Percentiles rank a stretch among this genome's conserved stretches.
Evolutionary conservation across 108 stramenopile genomes (phyloP).

Genomic region (Schizochytrium sp.): DNA sequence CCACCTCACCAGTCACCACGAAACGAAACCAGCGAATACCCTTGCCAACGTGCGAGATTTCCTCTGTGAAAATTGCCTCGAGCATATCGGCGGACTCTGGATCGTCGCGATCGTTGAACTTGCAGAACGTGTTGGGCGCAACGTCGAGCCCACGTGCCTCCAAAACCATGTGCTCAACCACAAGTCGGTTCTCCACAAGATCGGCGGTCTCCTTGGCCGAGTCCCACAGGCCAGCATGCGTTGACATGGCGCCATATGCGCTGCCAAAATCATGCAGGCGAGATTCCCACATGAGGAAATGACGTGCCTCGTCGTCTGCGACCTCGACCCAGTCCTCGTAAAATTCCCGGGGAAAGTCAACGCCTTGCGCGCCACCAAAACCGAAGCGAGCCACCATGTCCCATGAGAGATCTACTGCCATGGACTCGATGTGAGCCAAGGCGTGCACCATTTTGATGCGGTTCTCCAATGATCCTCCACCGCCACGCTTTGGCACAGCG

Average conservation of each 20-base stretch:
- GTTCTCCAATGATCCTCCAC: background rate
- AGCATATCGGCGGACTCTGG: background rate
- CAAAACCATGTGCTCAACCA: conserved; percentile 22
- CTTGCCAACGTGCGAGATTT: conserved; percentile 25
- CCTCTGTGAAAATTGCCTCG: conserved; percentile 24
- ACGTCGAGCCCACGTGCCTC: conserved; percentile 41
- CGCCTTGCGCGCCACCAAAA: background rate
- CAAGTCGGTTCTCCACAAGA: conserved; percentile 9
- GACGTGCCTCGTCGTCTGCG: conserved; percentile 24
- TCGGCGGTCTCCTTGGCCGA: conserved; percentile 23
- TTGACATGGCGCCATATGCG: conserved; percentile 22
- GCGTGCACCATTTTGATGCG: conserved; percentile 20
- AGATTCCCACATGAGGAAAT: conserved; percentile 24
- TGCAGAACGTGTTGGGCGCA: background rate
- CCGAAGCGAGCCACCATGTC: conserved; percentile 32
- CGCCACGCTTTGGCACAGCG: background rate
- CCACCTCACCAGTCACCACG: background rate
- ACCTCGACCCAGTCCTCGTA: conserved; percentile 25
- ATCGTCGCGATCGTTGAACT: conserved; percentile 19
- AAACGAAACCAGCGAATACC: conserved; percentile 28
- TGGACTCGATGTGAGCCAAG: conserved; percentile 38
- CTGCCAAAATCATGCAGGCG: background rate
- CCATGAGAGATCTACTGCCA: conserved; percentile 39
- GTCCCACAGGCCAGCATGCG: conserved; percentile 25
- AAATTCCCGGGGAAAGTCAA: conserved; percentile 10